Evolutionary conservation across 805 yeast species (phyloP), one percentile per base, ranked within the genome.

Genomic region (Limtongia smithiae): DNA sequence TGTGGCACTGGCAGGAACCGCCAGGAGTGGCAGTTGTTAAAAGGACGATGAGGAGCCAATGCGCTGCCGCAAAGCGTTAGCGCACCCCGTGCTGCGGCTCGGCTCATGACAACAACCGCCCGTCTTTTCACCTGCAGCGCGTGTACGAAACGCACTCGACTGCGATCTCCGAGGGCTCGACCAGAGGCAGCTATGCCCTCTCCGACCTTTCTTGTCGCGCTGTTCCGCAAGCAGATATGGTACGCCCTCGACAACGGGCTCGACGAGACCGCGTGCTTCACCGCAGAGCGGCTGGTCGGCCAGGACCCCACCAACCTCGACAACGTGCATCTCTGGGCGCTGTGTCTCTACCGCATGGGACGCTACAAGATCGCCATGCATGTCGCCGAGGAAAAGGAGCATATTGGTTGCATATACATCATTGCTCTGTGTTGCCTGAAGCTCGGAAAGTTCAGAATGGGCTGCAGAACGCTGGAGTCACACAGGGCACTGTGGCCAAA

Each of bases 281-380:
- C 91, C 3, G 80, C 89, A 15, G 97, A 93, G 65, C 73, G 95
- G 56, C 71, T 88, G 20, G 67, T 84, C 30, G 87, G 95, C 1
- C 76, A 79, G 43, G 74, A 74, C 40, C 71, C 73, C n/a, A 65
- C 72, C 33, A 76, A 79, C 54, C 65, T 76, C 4, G 86, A 82
- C 46, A 76, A 90, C 8, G 63, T 78, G 3, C 85, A 87, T 64
- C 69, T 89, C 34, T 81, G 85, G 62, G 87, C 85, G 14, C 68
- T 85, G 33, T 81, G 85, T 1, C 71, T 85, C 46, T 80, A 68
- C 60, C 79, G 81, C 48, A 78, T 74, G 52, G 71, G 73, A 14
- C 77, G 82, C 58, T 79, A 68, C 66, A 81, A 82, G 53, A 70
- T 87, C 1, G 88, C 87, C 1, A 46, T 63, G 35, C 81, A 75